Conservation (phyloP, 2,329 filamentous ascomycete species). For the Fusarium longipes region DNA sequence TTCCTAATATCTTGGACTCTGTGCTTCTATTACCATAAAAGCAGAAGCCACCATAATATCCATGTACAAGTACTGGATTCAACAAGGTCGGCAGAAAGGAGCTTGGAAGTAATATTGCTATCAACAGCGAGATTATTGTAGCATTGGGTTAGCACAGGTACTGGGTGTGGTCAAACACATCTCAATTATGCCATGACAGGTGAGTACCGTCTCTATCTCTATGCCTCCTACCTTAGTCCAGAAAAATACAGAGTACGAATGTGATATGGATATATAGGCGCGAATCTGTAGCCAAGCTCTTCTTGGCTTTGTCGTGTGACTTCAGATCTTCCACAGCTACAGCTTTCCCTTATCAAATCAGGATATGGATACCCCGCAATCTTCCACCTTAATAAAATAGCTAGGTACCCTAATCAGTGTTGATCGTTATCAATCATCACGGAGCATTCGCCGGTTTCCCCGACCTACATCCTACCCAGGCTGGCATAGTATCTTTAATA, state of each 20-base stretch:
- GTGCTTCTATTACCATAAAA: no score
- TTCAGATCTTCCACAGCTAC: slow-evolving; percentile 4
- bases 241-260: background rate
- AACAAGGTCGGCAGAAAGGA: background rate
- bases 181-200: background rate
- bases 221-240: background rate
- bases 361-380: slow-evolving; percentile 35
- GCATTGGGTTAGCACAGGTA: background rate
- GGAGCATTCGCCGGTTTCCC: slow-evolving; percentile 28
- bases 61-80: background rate
- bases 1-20: no score
- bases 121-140: background rate
- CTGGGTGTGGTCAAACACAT: no score
- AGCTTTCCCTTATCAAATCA: slow-evolving; percentile 12
- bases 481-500: slow-evolving; percentile 25
- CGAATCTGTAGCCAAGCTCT: background rate
- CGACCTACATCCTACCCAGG: slow-evolving; percentile 22
- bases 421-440: slow-evolving; percentile 29
- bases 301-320: slow-evolving; percentile 4
- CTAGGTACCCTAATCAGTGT: slow-evolving; percentile 24
- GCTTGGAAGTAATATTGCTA: background rate
- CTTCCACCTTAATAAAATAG: slow-evolving; percentile 10
- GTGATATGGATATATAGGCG: background rate
- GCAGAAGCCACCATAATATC: no score
- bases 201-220: no score